These are phyloP conservation scores for Pilatotrama ljubarskyi DNA, from an alignment of 768 basidiomycete genomes.

Conservation along the genomic window DNA sequence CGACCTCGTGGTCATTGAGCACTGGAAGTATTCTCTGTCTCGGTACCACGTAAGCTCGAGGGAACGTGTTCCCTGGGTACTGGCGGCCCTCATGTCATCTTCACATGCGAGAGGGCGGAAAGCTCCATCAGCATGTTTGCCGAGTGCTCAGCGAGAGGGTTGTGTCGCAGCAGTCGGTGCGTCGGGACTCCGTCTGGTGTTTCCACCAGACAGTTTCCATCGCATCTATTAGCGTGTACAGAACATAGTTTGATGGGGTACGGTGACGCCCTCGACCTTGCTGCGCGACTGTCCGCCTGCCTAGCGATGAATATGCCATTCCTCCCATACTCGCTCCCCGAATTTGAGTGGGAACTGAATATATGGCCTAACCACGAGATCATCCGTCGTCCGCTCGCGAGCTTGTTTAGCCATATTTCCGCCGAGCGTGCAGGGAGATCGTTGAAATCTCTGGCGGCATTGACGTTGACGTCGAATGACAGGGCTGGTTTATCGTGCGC, in stretches of 20 bases:
- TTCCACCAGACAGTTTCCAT: background rate
- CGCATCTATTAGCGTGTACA: background rate
- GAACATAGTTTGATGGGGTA: background rate
- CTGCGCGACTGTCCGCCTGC: background rate
- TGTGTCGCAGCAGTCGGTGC: background rate
- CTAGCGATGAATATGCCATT: background rate
- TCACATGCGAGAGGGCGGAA: background rate
- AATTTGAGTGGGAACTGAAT: background rate
- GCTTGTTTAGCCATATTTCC: constrained; percentile 1
- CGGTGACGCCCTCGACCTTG: background rate
- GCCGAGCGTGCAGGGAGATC: background rate
- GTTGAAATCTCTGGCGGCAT: background rate
- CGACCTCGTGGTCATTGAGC: constrained; percentile 5
- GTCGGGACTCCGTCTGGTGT: background rate
- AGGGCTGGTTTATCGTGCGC: background rate
- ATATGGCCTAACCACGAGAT: background rate
- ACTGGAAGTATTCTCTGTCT: background rate
- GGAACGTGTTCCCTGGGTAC: background rate
- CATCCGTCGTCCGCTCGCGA: background rate
- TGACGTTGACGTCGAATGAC: background rate
- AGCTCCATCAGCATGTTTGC: background rate
- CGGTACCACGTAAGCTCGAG: background rate
- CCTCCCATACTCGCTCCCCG: background rate
- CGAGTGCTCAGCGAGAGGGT: background rate
- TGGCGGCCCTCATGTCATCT: background rate